These are phyloP conservation scores for Cystobasidium onofrii DNA, from an alignment of 768 basidiomycete species.

Conservation along the genomic window DNA sequence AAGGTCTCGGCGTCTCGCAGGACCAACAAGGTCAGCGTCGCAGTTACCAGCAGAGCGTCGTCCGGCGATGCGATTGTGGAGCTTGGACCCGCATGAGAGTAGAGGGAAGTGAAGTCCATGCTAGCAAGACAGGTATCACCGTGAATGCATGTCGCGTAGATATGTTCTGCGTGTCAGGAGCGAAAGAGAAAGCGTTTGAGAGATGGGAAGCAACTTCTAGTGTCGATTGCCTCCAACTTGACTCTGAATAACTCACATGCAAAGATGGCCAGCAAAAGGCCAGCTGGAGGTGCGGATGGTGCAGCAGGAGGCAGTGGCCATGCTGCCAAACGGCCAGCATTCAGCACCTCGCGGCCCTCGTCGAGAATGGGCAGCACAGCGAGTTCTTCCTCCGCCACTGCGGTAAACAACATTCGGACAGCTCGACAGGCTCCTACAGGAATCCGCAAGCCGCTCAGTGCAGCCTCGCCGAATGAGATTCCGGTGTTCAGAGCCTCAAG, in stretches of 20 bases:
- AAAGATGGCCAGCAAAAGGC: not conserved
- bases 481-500: not conserved
- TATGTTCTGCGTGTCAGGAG: not conserved
- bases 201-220: not conserved
- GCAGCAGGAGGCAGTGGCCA: not conserved
- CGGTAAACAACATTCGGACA: conserved; percentile 13
- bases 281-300: conserved; percentile 11
- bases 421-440: not conserved
- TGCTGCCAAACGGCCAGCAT: conserved; percentile 3
- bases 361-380: not conserved
- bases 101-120: conserved; percentile 31
- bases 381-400: not conserved
- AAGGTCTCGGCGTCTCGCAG: conserved; percentile 29
- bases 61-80: conserved; percentile 4
- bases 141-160: not conserved
- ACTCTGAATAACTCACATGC: not conserved
- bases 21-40: conserved; percentile 31
- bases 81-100: conserved; percentile 3
- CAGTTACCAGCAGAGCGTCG: not conserved
- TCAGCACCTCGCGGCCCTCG: not conserved
- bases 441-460: not conserved
- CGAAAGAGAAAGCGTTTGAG: too few relatives aligned
- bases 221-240: not conserved
- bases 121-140: not conserved
- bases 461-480: conserved; percentile 2